Conservation (phyloP, 2,329 filamentous ascomycete genomes). For the Blastomyces parvus region DNA sequence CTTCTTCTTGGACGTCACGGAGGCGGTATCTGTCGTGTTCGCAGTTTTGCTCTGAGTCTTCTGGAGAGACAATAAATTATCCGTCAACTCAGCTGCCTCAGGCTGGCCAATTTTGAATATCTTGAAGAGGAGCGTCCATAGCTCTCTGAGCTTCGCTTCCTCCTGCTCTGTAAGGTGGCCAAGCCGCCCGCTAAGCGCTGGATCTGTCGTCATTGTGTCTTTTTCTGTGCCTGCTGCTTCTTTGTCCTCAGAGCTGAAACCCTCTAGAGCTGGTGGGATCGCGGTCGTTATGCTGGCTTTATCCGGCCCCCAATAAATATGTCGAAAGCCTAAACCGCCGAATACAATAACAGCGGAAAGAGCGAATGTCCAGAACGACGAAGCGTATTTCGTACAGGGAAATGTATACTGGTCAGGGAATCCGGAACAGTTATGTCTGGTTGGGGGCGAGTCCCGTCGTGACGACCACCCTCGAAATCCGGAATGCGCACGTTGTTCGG, state of each 20-base stretch:
- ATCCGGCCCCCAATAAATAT: slow-evolving; percentile 22
- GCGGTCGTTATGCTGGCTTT: neutral
- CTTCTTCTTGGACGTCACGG: slow-evolving; percentile 42
- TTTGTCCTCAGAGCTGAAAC: neutral
- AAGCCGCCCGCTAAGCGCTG: slow-evolving; percentile 52
- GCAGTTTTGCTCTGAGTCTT: slow-evolving; percentile 18
- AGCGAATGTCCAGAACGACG: slow-evolving; percentile 31
- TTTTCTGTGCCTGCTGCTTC: slow-evolving; percentile 16
- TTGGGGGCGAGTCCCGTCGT: neutral
- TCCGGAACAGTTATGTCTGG: neutral
- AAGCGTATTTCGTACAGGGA: slow-evolving; percentile 22
- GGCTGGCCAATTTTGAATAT: slow-evolving; percentile 65
- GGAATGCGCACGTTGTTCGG: slow-evolving; percentile 11
- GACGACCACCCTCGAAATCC: slow-evolving; percentile 8
- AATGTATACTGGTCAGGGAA: slow-evolving; percentile 15
- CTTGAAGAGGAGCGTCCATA: slow-evolving; percentile 70
- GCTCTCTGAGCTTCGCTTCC: slow-evolving; percentile 74
- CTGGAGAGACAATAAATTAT: slow-evolving; percentile 17
- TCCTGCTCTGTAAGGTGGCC: slow-evolving; percentile 85
- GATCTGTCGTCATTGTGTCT: slow-evolving; percentile 26
- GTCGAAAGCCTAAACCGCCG: slow-evolving; percentile 28
- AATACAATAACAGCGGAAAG: slow-evolving; percentile 26
- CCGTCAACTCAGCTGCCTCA: slow-evolving; percentile 28
- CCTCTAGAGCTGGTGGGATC: neutral
- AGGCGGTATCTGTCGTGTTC: slow-evolving; percentile 19